Conservation (phyloP, 352 stramenopile species). For the Globisporangium megalacanthum region DNA sequence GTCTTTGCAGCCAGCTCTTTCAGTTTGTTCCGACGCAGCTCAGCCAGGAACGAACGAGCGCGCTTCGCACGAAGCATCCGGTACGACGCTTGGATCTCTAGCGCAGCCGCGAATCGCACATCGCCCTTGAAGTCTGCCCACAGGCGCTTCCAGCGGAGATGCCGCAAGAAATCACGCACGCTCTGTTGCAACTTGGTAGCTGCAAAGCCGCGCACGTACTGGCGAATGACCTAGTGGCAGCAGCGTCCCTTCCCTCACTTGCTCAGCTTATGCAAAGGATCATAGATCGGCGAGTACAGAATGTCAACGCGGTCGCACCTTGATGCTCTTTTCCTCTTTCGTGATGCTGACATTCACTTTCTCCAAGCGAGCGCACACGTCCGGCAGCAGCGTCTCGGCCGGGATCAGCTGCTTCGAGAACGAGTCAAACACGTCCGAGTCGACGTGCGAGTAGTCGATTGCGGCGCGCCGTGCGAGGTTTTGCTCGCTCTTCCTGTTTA, state of each 20-base stretch:
- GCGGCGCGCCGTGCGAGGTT: conserved; percentile 4
- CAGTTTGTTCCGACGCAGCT: conserved; percentile 12
- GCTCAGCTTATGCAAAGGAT: conserved; percentile 1
- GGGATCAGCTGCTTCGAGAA: conserved; percentile 63
- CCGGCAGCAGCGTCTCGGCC: conserved; percentile 36
- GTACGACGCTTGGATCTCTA: conserved; percentile 40
- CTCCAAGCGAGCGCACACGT: conserved; percentile 32
- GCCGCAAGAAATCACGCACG: conserved; percentile 27
- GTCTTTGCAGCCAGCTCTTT: conserved; percentile 20
- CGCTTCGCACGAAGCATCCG: conserved; percentile 30
- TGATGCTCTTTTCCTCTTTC: conserved; percentile 36
- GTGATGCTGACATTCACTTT: conserved; percentile 33
- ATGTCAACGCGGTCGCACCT: conserved; percentile 18
- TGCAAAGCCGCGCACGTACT: conserved; percentile 38
- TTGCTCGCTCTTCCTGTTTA: conserved; percentile 2
- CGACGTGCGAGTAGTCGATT: conserved; percentile 30
- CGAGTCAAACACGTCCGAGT: conserved; percentile 63
- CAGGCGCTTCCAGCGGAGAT: conserved; percentile 32
- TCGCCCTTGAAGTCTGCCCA: conserved; percentile 36
- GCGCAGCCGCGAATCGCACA: conserved; percentile 25
- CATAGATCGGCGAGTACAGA: background rate
- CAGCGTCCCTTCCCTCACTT: background rate
- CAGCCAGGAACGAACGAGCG: conserved; percentile 18
- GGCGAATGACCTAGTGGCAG: conserved; percentile 26
- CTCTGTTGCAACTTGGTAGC: conserved; percentile 34